Evolutionary conservation across 768 basidiomycete species (phyloP).

Genomic region (Cystobasidium tubakii): DNA sequence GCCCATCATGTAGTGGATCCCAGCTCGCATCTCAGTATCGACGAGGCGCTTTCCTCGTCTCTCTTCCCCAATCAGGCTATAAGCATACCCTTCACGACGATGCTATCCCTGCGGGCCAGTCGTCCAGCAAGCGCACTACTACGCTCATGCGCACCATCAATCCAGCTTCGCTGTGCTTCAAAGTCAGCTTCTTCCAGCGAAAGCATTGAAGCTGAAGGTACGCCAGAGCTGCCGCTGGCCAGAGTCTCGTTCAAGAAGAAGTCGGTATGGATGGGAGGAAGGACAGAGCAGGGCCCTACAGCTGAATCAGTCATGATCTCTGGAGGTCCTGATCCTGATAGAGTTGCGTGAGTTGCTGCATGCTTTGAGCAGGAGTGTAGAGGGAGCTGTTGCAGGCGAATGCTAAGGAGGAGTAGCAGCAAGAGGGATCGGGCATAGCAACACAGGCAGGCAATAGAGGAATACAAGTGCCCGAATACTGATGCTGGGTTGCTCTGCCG

Average conservation of each 20-base stretch:
- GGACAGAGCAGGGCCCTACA: not conserved
- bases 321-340: constrained; percentile 20
- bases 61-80: not conserved
- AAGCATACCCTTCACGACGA: not conserved
- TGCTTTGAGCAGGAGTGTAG: not conserved
- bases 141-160: not conserved
- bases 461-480: not conserved
- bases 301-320: constrained; percentile 17
- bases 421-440: too few species aligned
- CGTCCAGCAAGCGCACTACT: not conserved
- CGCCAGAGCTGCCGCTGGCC: constrained; percentile 8
- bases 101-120: not conserved
- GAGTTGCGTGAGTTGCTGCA: constrained; percentile 34
- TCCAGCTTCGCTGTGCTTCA: not conserved
- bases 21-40: too few species aligned
- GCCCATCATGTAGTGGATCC: too few species aligned
- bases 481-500: not conserved
- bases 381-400: not conserved
- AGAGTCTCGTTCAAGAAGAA: constrained; percentile 12
- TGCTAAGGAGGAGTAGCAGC: not conserved
- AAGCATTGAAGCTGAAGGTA: not conserved
- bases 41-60: too few species aligned
- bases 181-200: not conserved
- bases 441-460: not conserved
- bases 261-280: not conserved